Percentiles rank a stretch among this genome's conserved stretches.
Evolutionary conservation across 2,329 filamentous ascomycete genomes (phyloP).

Genomic region (Penicillium paneum): DNA sequence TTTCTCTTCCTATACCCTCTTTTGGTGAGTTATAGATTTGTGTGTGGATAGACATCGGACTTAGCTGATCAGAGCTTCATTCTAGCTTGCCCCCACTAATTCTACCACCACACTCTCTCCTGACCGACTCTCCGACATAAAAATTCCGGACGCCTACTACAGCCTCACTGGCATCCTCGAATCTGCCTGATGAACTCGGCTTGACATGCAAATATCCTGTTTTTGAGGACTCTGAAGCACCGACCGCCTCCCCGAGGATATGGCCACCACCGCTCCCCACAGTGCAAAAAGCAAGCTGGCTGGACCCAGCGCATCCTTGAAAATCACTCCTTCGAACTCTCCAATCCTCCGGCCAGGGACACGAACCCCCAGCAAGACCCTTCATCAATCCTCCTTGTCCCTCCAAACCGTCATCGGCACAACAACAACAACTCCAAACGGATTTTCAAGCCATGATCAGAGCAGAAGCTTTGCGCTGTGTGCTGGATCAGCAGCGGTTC

Average conservation of each 20-base stretch:
- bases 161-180: neutral
- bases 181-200: constrained; percentile 26
- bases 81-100: constrained; percentile 11
- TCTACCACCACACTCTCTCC: constrained; percentile 5
- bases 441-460: constrained; percentile 75
- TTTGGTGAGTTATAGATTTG: neutral
- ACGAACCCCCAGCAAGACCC: constrained; percentile 59
- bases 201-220: constrained; percentile 28
- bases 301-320: constrained; percentile 47
- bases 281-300: constrained; percentile 37
- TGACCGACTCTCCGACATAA: neutral
- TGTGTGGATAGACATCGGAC: neutral
- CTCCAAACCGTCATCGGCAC: constrained; percentile 86
- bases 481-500: constrained; percentile 88
- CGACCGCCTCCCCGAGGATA: constrained; percentile 28
- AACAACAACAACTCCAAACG: constrained; percentile 77
- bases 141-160: neutral
- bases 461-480: constrained; percentile 78
- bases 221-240: constrained; percentile 29
- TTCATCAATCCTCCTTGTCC: constrained; percentile 55
- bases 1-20: constrained; percentile 4
- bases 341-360: constrained; percentile 62
- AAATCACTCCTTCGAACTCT: constrained; percentile 73
- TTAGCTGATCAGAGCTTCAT: constrained; percentile 9
- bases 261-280: constrained; percentile 36